These are phyloP conservation scores for Antrodiella citrinella DNA, from an alignment of 768 basidiomycete species.

Conservation along the genomic window DNA sequence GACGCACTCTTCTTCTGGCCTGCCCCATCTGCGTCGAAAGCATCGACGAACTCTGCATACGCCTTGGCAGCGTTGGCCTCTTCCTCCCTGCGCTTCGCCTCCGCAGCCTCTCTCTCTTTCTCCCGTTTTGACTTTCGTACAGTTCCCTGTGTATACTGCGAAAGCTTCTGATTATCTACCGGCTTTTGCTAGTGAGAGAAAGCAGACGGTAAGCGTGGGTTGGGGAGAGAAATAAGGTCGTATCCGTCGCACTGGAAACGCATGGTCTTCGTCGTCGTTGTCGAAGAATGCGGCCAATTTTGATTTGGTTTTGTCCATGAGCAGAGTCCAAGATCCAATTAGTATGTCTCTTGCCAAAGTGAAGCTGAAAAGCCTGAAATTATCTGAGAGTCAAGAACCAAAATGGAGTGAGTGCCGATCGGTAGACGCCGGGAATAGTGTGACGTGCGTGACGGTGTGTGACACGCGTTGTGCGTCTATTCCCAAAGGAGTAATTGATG, in stretches of 20 bases:
- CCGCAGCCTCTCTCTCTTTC: conserved; percentile 88
- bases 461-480: too few relatives aligned
- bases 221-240: conserved; percentile 46
- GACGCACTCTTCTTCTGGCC: conserved; percentile 39
- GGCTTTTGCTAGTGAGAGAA: conserved; percentile 66
- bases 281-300: conserved; percentile 77
- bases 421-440: background rate
- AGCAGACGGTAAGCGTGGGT: conserved; percentile 56
- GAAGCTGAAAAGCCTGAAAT: too few relatives aligned
- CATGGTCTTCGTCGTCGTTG: conserved; percentile 75
- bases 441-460: too few relatives aligned
- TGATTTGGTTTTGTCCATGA: conserved; percentile 62
- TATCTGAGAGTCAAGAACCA: too few relatives aligned
- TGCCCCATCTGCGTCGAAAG: conserved; percentile 68
- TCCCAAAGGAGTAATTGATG: too few relatives aligned
- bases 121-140: conserved; percentile 86
- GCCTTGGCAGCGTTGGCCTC: conserved; percentile 73
- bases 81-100: conserved; percentile 80
- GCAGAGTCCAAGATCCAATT: too few relatives aligned
- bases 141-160: conserved; percentile 80
- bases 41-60: conserved; percentile 78
- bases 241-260: conserved; percentile 90
- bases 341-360: too few relatives aligned
- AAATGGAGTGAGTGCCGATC: too few relatives aligned
- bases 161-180: conserved; percentile 78